phyloP scores from a whole-genome alignment of 331 rosid species.

The Rosa hybrid region DNA sequence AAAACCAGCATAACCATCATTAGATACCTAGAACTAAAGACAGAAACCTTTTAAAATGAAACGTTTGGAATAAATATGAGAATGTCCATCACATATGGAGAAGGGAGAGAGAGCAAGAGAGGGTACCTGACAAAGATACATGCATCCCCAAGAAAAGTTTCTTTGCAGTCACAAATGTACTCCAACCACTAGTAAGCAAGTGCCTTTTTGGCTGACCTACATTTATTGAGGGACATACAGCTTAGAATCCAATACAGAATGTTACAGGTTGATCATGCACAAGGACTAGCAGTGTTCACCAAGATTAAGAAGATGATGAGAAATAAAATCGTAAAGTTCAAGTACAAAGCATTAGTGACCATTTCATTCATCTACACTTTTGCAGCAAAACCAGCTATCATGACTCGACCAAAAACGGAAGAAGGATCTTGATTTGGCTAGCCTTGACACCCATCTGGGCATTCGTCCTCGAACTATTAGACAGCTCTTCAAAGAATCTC shows the following conservation, averaged over 20 bases:
- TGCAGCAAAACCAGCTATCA: too few species aligned
- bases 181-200: conserved; percentile 80
- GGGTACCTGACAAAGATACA: conserved; percentile 63
- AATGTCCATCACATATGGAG: neutral
- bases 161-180: conserved; percentile 61
- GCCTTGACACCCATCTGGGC: too few species aligned
- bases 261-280: neutral
- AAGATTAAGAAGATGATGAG: neutral
- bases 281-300: neutral
- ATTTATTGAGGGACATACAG: conserved; percentile 27
- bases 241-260: conserved; percentile 1
- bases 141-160: conserved; percentile 67
- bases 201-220: conserved; percentile 74
- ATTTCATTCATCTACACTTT: neutral
- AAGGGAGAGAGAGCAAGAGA: conserved; percentile 14
- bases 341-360: neutral
- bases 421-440: too few species aligned
- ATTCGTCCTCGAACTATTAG: too few species aligned
- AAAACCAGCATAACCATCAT: conserved; percentile 6
- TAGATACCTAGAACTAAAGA: neutral
- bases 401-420: too few species aligned
- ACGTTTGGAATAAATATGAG: neutral
- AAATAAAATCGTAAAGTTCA: neutral
- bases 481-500: too few species aligned
- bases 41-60: neutral